Base-by-base conservation (phyloP, 805 yeast genomes). In the Hanseniaspora hatyaiensis region DNA sequence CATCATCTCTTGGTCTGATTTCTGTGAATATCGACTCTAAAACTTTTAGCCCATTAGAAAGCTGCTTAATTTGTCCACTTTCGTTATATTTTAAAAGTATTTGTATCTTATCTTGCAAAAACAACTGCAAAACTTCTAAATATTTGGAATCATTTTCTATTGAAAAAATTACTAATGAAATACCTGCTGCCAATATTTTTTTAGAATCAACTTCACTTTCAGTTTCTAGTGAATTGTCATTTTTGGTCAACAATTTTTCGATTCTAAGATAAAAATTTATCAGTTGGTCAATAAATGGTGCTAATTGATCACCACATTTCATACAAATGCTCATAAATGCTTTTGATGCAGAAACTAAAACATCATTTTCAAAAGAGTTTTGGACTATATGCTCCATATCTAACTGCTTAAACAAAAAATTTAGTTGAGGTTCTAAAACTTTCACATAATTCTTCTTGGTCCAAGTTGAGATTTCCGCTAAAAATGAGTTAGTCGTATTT, bases 391-490 rank as follows among this genome's bases (percentile, higher is more conserved):
- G 51, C 13, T 54, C 51, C 44, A 53, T 58, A 49, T 69, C 66
- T 56, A 86, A 82, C 0, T 96, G 95, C 51, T 70, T 71, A 49
- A 81, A 81, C 53, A 94, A 85, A 61, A 87, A 92, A 52, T 81
- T 78, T 50, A 92, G 70, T 62, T 88, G 95, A 40, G 78, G 73
- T 62, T 84, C 92, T 51, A 94, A 68, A 55, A 71, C 81, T 52
- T 82, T 80, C 23, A 31, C 38, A 4, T 94, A 87, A 63, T 92
- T 94, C 54, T 77, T 73, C 3, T 87, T 69, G 0, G 97, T 85
- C 96, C 98, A 92, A 65, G 82, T 86, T 1, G 97, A 84, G 62
- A 92, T 92, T 56, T 98, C 72, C n/a, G 98, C 97, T 34, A 92
- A 67, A 1, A 92, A 95, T 58, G 92, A 70, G 0, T 95, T 86